Conservation (phyloP, 768 basidiomycete genomes). For the Hirschioporus abietinus region DNA sequence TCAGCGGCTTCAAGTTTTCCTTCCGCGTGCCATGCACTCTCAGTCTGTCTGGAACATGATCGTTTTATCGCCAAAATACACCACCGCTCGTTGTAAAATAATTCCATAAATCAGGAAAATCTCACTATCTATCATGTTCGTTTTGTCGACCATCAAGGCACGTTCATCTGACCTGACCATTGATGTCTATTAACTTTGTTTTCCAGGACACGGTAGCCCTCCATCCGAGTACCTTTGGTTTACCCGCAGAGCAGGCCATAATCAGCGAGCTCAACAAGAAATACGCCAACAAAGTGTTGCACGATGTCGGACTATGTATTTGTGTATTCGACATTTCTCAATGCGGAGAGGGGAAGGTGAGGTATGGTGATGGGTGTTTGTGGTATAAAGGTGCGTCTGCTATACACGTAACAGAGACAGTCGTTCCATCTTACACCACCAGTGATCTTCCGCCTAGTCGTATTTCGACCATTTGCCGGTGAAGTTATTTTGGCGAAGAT, state of each 20-base stretch:
- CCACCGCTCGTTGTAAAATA: neutral
- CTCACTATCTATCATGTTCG: slow-evolving; percentile 24
- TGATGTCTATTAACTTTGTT: neutral
- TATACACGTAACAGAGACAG: slow-evolving; percentile 3
- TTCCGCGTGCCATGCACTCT: neutral
- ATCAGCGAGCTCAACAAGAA: slow-evolving; percentile 89
- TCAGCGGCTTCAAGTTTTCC: neutral
- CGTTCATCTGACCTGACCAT: neutral
- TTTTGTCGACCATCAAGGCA: slow-evolving; percentile 31
- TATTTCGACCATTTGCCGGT: slow-evolving; percentile 86
- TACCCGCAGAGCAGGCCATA: slow-evolving; percentile 73
- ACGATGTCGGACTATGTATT: slow-evolving; percentile 88
- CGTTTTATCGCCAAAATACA: neutral
- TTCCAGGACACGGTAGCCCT: slow-evolving; percentile 84
- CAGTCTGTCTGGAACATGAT: neutral
- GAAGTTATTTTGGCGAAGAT: slow-evolving; percentile 91
- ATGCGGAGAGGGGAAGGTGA: slow-evolving; percentile 86
- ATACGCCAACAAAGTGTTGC: slow-evolving; percentile 87
- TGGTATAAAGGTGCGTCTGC: slow-evolving; percentile 80
- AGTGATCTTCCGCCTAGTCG: slow-evolving; percentile 87
- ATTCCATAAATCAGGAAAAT: neutral
- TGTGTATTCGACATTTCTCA: slow-evolving; percentile 84
- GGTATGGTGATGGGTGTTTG: slow-evolving; percentile 90
- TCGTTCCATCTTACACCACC: slow-evolving; percentile 8
- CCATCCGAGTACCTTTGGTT: slow-evolving; percentile 81